phyloP scores from a whole-genome alignment of 768 basidiomycete species.

The Auriscalpium vulgare region DNA sequence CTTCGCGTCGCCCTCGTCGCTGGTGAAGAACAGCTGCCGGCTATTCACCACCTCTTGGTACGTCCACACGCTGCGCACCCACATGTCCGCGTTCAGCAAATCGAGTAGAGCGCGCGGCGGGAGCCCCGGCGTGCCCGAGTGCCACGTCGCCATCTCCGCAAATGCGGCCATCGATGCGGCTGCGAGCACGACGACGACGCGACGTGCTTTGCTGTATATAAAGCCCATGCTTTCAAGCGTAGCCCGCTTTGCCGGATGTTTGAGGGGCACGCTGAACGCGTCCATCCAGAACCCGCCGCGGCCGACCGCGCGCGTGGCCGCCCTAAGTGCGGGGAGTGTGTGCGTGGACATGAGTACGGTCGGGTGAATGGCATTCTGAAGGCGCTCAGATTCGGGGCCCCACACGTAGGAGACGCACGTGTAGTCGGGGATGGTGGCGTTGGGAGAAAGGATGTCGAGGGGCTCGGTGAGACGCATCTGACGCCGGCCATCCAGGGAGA shows the following conservation, averaged over 20 bases:
- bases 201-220: slow-evolving; percentile 9
- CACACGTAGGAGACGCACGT: slow-evolving; percentile 19
- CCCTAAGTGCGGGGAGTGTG: slow-evolving; percentile 9
- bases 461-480: slow-evolving; percentile 9
- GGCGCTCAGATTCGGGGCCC: slow-evolving; percentile 3
- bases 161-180: slow-evolving; percentile 9
- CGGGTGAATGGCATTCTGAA: slow-evolving; percentile 9
- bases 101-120: slow-evolving; percentile 4
- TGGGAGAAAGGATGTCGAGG: slow-evolving; percentile 3
- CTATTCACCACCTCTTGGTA: slow-evolving; percentile 17
- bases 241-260: slow-evolving; percentile 8
- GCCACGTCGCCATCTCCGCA: slow-evolving; percentile 7
- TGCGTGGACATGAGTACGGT: slow-evolving; percentile 12
- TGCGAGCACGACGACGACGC: slow-evolving; percentile 13
- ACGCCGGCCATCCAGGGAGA: slow-evolving; percentile 6
- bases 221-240: slow-evolving; percentile 15
- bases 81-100: slow-evolving; percentile 13
- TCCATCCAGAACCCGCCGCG: slow-evolving; percentile 10
- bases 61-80: slow-evolving; percentile 18
- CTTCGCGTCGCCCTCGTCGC: background rate
- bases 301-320: slow-evolving; percentile 5
- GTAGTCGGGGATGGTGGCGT: slow-evolving; percentile 3
- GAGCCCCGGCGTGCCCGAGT: background rate
- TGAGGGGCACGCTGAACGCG: slow-evolving; percentile 13
- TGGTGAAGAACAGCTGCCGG: slow-evolving; percentile 5